phyloP scores from a whole-genome alignment of 306 rosid genomes.

The Mucuna pruriens region DNA sequence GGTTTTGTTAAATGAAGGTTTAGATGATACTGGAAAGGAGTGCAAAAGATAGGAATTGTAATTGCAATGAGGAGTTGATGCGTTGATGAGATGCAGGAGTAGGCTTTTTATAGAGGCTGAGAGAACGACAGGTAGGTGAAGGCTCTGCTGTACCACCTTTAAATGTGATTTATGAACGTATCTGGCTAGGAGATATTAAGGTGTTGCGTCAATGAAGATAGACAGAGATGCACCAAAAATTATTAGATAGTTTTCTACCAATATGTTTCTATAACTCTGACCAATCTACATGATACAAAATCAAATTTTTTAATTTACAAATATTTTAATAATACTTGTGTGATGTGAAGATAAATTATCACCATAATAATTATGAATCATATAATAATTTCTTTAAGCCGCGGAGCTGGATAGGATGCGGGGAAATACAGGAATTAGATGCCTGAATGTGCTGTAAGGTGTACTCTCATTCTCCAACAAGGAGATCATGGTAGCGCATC shows the following conservation, averaged over 20 bases:
- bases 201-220: constrained; percentile 27
- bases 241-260: no score
- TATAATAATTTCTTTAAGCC: no score
- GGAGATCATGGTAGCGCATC: constrained; percentile 33
- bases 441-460: neutral
- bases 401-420: neutral
- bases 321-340: no score
- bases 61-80: constrained; percentile 38
- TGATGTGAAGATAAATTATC: no score
- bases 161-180: constrained; percentile 32
- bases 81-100: neutral
- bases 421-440: neutral
- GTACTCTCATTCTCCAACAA: neutral
- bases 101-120: constrained; percentile 35
- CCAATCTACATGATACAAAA: no score
- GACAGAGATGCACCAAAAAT: no score
- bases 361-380: no score
- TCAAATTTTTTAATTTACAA: no score
- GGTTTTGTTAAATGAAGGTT: neutral
- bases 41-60: neutral
- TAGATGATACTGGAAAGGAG: neutral
- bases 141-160: neutral
- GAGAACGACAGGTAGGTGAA: constrained; percentile 44
- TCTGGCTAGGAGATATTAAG: constrained; percentile 20
- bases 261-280: no score